Base-by-base conservation (phyloP, 2,329 filamentous ascomycete genomes). In the Claviceps digitariae region DNA sequence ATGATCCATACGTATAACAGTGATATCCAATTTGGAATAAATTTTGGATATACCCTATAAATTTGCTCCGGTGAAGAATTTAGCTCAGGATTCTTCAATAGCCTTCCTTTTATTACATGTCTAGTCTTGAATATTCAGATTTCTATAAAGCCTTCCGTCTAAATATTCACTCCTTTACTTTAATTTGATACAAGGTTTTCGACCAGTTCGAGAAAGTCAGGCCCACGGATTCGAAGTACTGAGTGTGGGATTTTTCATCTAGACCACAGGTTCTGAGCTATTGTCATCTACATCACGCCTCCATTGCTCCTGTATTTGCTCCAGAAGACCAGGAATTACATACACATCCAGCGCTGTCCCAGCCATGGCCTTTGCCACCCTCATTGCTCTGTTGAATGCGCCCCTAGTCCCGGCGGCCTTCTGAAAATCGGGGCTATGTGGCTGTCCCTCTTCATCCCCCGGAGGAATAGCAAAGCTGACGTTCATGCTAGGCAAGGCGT, bases 401-500 rank as follows among this genome's bases (percentile, higher is more conserved):
- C 68, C 67, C 25, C 64, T 66, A 0, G 73, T 78, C 4, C 76
- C 75, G 0, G 76, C 71, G 0, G 76, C 73, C 3, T 66, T 63
- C 9, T 75, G 73, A 57, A 79, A 83, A 0, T 73, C 71, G 0
- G 73, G 71, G 8, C 72, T 82, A 55, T 78, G 78, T 20, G 77
- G 77, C 0, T 74, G 73, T 43, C 55, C 52, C 1, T 43, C 44
- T 23, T 52, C 36, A 6, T 54, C 48, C 1, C 57, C 71, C 2
- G 76, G 70, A 17, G 65, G 67, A 54, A 81, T 78, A 27, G 69
- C 68, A 59, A 81, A 82, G 7, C 73, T 72, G 1, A 71, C 67
- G 53, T 70, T 76, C 40, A 83, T 61, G 52, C 74, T 77, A 41
- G 79, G 80, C 68, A 81, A 72, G 1, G 70, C 74, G 59, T 82